Evolutionary conservation across 345 rosid genomes (phyloP), one percentile per base, ranked within the genome.

Genomic region (Trapa incisa): DNA sequence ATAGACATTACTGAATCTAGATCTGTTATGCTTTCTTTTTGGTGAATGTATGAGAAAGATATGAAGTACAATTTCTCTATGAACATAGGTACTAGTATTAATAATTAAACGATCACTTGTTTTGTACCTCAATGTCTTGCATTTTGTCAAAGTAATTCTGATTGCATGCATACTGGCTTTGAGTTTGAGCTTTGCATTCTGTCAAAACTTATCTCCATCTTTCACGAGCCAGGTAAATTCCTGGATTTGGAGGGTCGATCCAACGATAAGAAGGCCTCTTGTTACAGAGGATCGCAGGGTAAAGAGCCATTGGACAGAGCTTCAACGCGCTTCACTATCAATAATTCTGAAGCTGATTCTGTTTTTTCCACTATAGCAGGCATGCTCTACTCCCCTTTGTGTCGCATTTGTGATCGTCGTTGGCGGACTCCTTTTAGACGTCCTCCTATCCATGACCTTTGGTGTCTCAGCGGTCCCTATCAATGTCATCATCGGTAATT

Each of bases 401-500:
- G 87, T 92, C 68, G 98, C 96, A 61, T 92, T 89, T 76, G 85
- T 89, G 8, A 89, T 92, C 69, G 86, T 89, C 17, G 80, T 87
- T 35, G 96, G 91, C 22, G 92, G 98, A 56, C 79, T 92, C 38
- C 71, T 92, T 72, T 72, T 92, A 75, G 98, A 92, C 73, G 90
- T 92, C 78, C 80, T 92, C 56, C 87, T 92, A 78, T 87, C 98
- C 35, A 78, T 86, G 61, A 92, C 91, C 2, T 89, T 92, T 5
- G 96, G 96, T 41, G 87, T 89, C 64, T 85, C 95, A 71, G 95
- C 95, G 0, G 80, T 92, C 60, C 98, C 98, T 11, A 83, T 89
- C 57, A 87, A 92, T 80, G 86, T 92, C 58, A 92, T 92, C n/a
- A 92, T 92, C 15, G 96, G 92, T 91, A 81, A 42, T 69, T 64